phyloP scores from a whole-genome alignment of 352 stramenopile genomes.

The Phytopythium litorale region DNA sequence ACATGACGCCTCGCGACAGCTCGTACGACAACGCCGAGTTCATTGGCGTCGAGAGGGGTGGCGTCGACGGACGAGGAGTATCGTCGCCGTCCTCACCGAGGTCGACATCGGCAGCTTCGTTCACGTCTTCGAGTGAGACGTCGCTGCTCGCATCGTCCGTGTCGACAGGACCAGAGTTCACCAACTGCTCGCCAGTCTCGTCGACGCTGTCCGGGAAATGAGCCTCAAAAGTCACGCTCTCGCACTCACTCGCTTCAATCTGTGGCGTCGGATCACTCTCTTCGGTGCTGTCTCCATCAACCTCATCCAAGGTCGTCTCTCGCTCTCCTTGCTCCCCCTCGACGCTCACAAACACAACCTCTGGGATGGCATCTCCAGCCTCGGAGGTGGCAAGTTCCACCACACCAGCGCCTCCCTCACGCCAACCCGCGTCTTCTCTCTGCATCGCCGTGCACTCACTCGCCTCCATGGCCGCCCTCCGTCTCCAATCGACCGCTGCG shows the following conservation, averaged over 20 bases:
- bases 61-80: too few species aligned
- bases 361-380: not conserved
- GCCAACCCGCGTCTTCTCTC: not conserved
- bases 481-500: not conserved
- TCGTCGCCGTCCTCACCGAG: too few species aligned
- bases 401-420: not conserved
- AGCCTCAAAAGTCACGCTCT: not conserved
- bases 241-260: not conserved
- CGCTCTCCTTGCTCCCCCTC: not conserved
- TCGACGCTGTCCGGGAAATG: not conserved
- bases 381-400: not conserved
- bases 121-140: not conserved
- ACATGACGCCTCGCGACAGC: slow-evolving; percentile 8
- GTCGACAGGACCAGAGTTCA: not conserved
- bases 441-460: not conserved
- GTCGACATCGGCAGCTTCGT: not conserved
- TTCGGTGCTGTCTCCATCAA: not conserved
- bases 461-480: not conserved
- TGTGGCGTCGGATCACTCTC: not conserved
- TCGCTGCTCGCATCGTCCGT: slow-evolving; percentile 1
- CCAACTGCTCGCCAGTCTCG: not conserved
- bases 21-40: slow-evolving; percentile 3
- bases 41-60: not conserved
- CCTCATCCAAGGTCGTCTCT: not conserved
- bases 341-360: not conserved